Conservation (phyloP, 495 filamentous ascomycete genomes). For the Daldinia bambusicola region DNA sequence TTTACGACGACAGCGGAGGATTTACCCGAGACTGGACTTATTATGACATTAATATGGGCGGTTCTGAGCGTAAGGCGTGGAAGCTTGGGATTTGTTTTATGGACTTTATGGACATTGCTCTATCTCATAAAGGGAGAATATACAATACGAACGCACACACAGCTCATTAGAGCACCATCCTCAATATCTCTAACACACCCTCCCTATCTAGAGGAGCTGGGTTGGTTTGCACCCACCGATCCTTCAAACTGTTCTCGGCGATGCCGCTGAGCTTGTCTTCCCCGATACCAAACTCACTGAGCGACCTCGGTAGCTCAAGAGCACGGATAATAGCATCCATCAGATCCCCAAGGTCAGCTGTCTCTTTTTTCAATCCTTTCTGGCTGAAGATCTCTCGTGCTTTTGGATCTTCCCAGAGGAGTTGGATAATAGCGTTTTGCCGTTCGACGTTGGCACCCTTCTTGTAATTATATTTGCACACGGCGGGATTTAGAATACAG, state of each 20-base stretch:
- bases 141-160: conserved; percentile 20
- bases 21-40: conserved; percentile 9
- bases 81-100: conserved; percentile 18
- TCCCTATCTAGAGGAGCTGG: conserved; percentile 39
- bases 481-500: conserved; percentile 69
- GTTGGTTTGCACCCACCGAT: conserved; percentile 54
- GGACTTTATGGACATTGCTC: conserved; percentile 5
- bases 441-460: conserved; percentile 58
- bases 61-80: conserved; percentile 25
- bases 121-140: conserved; percentile 12
- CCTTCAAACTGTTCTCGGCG: conserved; percentile 63
- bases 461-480: conserved; percentile 66
- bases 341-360: conserved; percentile 63
- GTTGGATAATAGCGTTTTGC: conserved; percentile 57
- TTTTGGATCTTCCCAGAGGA: conserved; percentile 56
- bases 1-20: conserved; percentile 16
- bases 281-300: conserved; percentile 65
- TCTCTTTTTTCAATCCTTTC: conserved; percentile 49
- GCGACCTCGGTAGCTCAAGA: conserved; percentile 65
- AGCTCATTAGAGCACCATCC: conserved; percentile 45
- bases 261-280: conserved; percentile 62
- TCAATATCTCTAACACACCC: conserved; percentile 40
- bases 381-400: conserved; percentile 55
- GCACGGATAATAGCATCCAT: conserved; percentile 65
- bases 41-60: conserved; percentile 15